Evolutionary conservation across 768 basidiomycete genomes (phyloP), one percentile per base, ranked within the genome.

Genomic region (Melanogaster broomeanus): DNA sequence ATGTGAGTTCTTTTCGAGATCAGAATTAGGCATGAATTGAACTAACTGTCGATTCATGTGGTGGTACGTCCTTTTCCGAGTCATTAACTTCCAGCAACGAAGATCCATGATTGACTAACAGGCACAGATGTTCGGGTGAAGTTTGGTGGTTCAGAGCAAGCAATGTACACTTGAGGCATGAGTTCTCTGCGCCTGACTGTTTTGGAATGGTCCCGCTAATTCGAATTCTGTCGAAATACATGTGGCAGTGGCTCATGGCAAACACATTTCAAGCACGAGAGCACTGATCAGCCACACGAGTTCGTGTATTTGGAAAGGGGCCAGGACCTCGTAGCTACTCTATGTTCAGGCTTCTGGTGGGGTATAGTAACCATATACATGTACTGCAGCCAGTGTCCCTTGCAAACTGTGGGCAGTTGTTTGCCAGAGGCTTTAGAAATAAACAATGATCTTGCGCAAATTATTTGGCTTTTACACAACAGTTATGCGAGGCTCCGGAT

Each of bases 181-280:
- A 33, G 27, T 2, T 41, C 39, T 0, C 44, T 55, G 22, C 48
- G 60, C 51, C 49, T 11, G 15, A 10, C 27, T 24, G 42, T 25
- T 24, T 35, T 35, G 15, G 37, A n/a, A n/a, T n/a, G n/a, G n/a
- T n/a, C n/a, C n/a, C 12, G 52, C n/a, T 8, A n/a, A 24, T 46
- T 16, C 28, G 15, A 16, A 22, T 25, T 6, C 16, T 4, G 40
- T 11, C 21, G 40, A 21, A 9, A 48, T 44, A 30, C 21, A 34
- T n/a, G 4, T 5, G n/a, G 18, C 24, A 25, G 15, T 2, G 19
- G 28, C 61, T 61, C 59, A 42, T 61, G 57, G 60, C 8, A 37
- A 51, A 52, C 51, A 7, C 60, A 35, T 42, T 53, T 19, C 44
- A 1, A 22, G 2, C 12, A 42, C 5, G 6, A 8, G 15, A 7